These are phyloP conservation scores for Jatropha curcas DNA, from an alignment of 345 rosid species.

Conservation along the genomic window DNA sequence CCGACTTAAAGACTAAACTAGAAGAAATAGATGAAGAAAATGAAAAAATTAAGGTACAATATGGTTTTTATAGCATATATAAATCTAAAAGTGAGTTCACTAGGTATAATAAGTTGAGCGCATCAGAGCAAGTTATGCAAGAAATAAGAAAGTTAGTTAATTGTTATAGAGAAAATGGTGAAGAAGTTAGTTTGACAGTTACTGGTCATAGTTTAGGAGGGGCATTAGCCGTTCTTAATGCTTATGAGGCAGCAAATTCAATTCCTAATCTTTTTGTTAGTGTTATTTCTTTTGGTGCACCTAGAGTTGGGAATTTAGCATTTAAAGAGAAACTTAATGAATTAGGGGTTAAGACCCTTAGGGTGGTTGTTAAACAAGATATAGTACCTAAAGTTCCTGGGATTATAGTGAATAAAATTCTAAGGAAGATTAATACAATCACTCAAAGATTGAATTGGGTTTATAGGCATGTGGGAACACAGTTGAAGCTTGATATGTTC, in stretches of 20 bases:
- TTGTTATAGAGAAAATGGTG: conserved; percentile 39
- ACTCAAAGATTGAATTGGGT: conserved; percentile 48
- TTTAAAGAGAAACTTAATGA: conserved; percentile 50
- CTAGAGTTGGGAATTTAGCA: conserved; percentile 62
- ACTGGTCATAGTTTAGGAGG: conserved; percentile 70
- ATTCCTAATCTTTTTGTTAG: conserved; percentile 42
- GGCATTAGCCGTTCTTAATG: conserved; percentile 58
- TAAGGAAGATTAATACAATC: conserved; percentile 40
- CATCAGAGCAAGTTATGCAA: conserved; percentile 60
- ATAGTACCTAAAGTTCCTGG: conserved; percentile 65
- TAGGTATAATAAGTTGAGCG: conserved; percentile 53
- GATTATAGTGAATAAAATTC: conserved; percentile 44
- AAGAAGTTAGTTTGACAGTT: conserved; percentile 55
- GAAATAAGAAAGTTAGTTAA: conserved; percentile 42
- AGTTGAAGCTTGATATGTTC: conserved; percentile 46
- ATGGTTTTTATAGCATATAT: conserved; percentile 54
- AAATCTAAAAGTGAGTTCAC: conserved; percentile 51
- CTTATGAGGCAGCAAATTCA: conserved; percentile 48
- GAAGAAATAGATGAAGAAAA: conserved; percentile 29
- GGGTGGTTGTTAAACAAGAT: conserved; percentile 58
- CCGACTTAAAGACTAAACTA: conserved; percentile 45
- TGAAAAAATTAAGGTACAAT: conserved; percentile 43
- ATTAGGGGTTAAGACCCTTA: conserved; percentile 50
- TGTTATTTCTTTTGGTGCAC: conserved; percentile 65
- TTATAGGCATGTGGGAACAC: conserved; percentile 61